Evolutionary conservation across 371 early-diverging fungal species (phyloP), one percentile per base, ranked within the genome.

Genomic region (Mortierella sp.): DNA sequence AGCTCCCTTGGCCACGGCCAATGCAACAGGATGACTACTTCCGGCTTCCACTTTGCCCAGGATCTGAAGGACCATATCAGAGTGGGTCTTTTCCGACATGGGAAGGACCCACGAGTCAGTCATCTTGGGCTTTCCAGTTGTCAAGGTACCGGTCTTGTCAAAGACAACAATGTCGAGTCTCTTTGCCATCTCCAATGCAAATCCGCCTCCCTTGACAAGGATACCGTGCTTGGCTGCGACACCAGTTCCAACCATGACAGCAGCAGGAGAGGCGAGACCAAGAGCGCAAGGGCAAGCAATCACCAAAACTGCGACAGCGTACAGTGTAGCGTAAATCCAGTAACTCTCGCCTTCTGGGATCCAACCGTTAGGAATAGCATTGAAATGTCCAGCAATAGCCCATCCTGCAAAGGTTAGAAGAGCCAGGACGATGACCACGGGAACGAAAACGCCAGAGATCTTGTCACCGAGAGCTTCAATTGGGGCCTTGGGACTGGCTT

Each of bases 81-180:
- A 42, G 12, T 47, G 34, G 14, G 49, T 41, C 39, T 61, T 16
- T 1, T 61, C 58, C 0, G 80, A 28, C 6, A 50, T 57, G 9
- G 64, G 64, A 1, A 73, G 28, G 4, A 79, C 21, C 82, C 83
- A 83, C 0, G 58, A 70, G 58, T 85, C 81, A 2, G 85, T 82
- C 31, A 89, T 86, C 10, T 72, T 66, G 45, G 87, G 86, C 39
- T 87, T 87, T 21, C 91, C 91, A 6, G 83, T 78, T 3, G 94
- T 94, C 50, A 94, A 59, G 0, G 94, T 94, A 9, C 94, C 94
- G 1, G 94, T 94, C 78, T 94, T 94, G 80, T 94, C 94, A 83
- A 96, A 98, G 70, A 95, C 96, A 64, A 96, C 95, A 27, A 97
- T 87, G 83, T 96, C 92, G 45, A 98, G 86, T 62, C 93, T 91